Conservation (phyloP, 495 filamentous ascomycete species). For the Neurospora sp. region DNA sequence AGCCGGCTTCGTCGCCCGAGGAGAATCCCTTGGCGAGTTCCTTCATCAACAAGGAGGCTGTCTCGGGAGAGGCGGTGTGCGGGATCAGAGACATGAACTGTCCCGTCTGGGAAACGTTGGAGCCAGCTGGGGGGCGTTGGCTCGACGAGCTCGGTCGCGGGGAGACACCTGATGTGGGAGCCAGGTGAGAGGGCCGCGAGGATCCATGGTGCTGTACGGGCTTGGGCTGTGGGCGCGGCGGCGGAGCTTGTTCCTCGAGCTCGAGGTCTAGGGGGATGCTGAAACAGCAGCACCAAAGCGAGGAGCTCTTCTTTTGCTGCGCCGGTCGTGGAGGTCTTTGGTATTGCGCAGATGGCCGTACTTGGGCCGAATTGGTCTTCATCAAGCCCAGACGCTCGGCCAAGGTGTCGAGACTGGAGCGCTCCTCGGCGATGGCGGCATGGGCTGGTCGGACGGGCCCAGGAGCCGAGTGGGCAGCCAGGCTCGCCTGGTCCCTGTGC, state of each 20-base stretch:
- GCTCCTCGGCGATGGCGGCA: constrained; percentile 37
- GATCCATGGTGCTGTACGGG: constrained; percentile 28
- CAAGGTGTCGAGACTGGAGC: constrained; percentile 74
- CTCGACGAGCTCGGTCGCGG: constrained; percentile 12
- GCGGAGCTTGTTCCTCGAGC: constrained; percentile 25
- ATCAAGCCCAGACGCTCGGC: constrained; percentile 67
- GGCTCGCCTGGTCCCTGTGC: constrained; percentile 74
- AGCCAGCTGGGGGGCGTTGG: constrained; percentile 12
- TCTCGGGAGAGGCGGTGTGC: constrained; percentile 47
- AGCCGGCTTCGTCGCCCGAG: constrained; percentile 69
- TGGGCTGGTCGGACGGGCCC: constrained; percentile 19
- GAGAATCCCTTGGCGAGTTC: constrained; percentile 82
- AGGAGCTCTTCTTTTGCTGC: constrained; percentile 19
- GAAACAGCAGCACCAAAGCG: constrained; percentile 35
- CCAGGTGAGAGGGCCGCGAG: constrained; percentile 10
- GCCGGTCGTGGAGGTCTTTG: constrained; percentile 18
- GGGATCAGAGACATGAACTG: constrained; percentile 62
- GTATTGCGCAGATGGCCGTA: constrained; percentile 8
- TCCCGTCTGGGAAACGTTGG: constrained; percentile 32
- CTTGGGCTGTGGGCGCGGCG: constrained; percentile 26
- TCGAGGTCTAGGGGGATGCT: constrained; percentile 13
- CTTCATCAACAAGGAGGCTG: constrained; percentile 51
- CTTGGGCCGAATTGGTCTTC: constrained; percentile 14
- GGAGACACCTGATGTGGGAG: neutral
- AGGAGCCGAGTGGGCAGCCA: constrained; percentile 31